These are phyloP conservation scores for Meyerozyma athensensis DNA, from an alignment of 1,139 yeast genomes.

Conservation along the genomic window DNA sequence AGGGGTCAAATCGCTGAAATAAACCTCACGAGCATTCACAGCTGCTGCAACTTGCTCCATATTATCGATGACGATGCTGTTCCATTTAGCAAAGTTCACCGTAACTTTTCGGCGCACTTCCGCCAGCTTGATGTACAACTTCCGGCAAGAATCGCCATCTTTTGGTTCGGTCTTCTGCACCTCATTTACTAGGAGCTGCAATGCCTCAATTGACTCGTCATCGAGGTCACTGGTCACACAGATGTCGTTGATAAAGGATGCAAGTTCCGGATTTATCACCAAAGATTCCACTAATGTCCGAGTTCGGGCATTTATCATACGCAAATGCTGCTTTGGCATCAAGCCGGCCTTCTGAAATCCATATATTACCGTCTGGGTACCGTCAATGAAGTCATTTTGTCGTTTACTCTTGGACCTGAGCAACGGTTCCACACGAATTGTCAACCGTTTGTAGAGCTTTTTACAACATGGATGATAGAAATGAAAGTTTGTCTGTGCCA, in stretches of 20 bases:
- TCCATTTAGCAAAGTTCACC: background rate
- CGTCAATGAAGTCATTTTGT: conserved; percentile 21
- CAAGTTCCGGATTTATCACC: conserved; percentile 24
- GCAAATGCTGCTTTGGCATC: conserved; percentile 14
- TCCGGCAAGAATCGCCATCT: background rate
- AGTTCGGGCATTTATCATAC: conserved; percentile 28
- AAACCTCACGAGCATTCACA: conserved; percentile 10
- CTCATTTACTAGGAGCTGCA: background rate
- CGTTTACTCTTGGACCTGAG: background rate
- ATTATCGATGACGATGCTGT: conserved; percentile 8
- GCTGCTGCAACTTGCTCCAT: conserved; percentile 10
- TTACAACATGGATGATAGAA: conserved; percentile 13
- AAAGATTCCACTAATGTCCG: conserved; percentile 24
- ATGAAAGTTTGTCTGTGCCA: conserved; percentile 13
- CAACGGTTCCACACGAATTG: conserved; percentile 6
- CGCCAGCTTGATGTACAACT: background rate
- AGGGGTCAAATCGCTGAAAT: conserved; percentile 10
- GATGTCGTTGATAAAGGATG: conserved; percentile 20
- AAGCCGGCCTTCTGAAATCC: conserved; percentile 18
- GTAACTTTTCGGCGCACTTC: background rate
- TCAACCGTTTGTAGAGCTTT: conserved; percentile 10
- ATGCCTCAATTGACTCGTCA: background rate
- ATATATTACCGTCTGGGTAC: conserved; percentile 20
- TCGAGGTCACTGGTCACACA: conserved; percentile 13
- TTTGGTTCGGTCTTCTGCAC: background rate